Conservation (phyloP, 2,329 filamentous ascomycete species). For the Periconia sp. region DNA sequence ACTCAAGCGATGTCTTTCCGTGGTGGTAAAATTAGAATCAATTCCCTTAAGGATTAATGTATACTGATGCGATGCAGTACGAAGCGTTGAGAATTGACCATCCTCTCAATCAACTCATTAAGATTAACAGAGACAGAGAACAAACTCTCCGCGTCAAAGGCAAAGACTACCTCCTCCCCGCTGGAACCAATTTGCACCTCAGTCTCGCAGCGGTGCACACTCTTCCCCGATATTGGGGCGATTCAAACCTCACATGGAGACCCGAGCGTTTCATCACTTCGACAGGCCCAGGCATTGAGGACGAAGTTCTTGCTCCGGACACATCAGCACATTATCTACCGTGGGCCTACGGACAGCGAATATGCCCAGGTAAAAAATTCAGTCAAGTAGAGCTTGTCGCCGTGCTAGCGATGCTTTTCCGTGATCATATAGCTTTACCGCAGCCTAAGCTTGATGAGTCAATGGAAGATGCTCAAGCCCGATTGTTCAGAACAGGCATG, state of each 20-base stretch:
- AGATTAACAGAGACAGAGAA: slow-evolving; percentile 1
- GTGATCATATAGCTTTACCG: too few relatives aligned
- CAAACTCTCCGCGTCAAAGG: slow-evolving; percentile 4
- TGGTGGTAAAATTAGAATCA: too few relatives aligned
- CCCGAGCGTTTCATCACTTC: slow-evolving; percentile 31
- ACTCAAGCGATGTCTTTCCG: slow-evolving; percentile 47
- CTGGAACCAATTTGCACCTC: slow-evolving; percentile 1
- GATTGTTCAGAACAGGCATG: too few relatives aligned
- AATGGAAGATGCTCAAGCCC: too few relatives aligned
- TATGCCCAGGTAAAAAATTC: slow-evolving; percentile 24
- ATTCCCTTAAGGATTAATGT: too few relatives aligned
- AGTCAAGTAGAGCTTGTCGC: slow-evolving; percentile 23
- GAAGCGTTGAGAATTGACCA: slow-evolving; percentile 15
- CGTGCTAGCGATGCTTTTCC: slow-evolving; percentile 17
- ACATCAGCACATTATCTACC: slow-evolving; percentile 12
- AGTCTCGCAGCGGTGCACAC: slow-evolving; percentile 30
- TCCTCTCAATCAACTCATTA: slow-evolving; percentile 9
- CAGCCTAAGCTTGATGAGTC: too few relatives aligned
- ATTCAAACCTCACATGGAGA: slow-evolving; percentile 27
- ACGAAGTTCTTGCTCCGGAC: slow-evolving; percentile 13
- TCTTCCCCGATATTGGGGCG: slow-evolving; percentile 34
- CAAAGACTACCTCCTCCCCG: slow-evolving; percentile 9
- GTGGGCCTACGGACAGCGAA: slow-evolving; percentile 18
- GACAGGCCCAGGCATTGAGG: slow-evolving; percentile 1
- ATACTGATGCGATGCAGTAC: slow-evolving; percentile 43